Evolutionary conservation across 1,284 basidiomycete species (phyloP).

Genomic region (Vanrija humicola): DNA sequence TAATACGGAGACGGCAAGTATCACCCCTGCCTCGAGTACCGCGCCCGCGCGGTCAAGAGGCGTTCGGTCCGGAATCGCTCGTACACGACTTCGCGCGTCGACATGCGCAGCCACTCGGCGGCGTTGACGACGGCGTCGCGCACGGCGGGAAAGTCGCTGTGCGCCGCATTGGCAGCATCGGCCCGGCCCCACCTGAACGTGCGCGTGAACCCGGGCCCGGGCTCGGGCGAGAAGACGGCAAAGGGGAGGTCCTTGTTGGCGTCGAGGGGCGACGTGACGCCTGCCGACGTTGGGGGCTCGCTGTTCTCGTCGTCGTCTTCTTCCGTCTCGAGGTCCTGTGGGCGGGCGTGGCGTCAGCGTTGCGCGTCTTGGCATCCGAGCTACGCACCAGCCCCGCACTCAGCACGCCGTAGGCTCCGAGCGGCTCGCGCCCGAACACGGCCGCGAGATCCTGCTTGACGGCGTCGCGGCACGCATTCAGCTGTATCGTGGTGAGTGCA

Average conservation of each 20-base stretch:
- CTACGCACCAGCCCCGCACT: slow-evolving; percentile 13
- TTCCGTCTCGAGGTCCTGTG: slow-evolving; percentile 1
- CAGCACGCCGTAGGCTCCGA: slow-evolving; percentile 14
- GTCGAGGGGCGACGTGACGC: slow-evolving; percentile 3
- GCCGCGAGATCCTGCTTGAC: slow-evolving; percentile 28
- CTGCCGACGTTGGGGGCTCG: background rate
- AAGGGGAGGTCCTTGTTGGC: slow-evolving; percentile 16
- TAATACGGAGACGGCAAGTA: background rate
- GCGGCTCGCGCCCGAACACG: slow-evolving; percentile 17
- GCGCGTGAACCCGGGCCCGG: slow-evolving; percentile 15
- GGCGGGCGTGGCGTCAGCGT: background rate
- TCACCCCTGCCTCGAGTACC: background rate
- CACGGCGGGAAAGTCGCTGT: slow-evolving; percentile 31
- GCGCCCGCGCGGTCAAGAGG: slow-evolving; percentile 18
- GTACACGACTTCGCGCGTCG: slow-evolving; percentile 41
- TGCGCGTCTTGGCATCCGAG: background rate
- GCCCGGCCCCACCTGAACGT: slow-evolving; percentile 39
- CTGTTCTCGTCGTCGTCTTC: slow-evolving; percentile 10
- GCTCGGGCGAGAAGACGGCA: slow-evolving; percentile 25
- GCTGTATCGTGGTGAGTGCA: slow-evolving; percentile 30
- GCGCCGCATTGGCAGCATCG: slow-evolving; percentile 24
- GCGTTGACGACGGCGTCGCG: slow-evolving; percentile 28
- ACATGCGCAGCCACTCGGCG: slow-evolving; percentile 25
- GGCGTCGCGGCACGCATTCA: slow-evolving; percentile 20
- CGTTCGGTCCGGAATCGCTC: slow-evolving; percentile 43